Percentiles rank a stretch among this genome's conserved stretches.
Conservation (phyloP, 768 basidiomycete species). For the Tricholoma furcatifolium region DNA sequence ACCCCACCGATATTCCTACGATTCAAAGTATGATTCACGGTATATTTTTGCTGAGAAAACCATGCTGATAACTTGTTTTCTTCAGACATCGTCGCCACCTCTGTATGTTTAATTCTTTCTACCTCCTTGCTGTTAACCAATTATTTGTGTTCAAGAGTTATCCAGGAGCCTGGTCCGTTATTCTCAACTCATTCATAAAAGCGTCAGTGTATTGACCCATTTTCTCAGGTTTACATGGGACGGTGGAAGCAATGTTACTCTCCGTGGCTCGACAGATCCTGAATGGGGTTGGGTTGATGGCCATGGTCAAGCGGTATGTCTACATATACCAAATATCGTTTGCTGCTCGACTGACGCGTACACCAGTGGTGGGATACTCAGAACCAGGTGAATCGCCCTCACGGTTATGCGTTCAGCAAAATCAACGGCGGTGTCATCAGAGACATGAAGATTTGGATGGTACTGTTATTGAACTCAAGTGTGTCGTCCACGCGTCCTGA, state of each 20-base stretch:
- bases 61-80: background rate
- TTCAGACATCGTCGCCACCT: conserved; percentile 42
- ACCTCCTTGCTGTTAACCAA: background rate
- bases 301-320: conserved; percentile 51
- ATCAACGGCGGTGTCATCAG: conserved; percentile 53
- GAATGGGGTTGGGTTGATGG: conserved; percentile 67
- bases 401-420: conserved; percentile 53
- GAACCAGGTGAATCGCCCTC: conserved; percentile 52
- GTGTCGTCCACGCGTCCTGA: background rate
- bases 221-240: conserved; percentile 48
- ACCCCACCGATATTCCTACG: conserved; percentile 48
- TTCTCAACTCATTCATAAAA: background rate
- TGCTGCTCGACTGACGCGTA: background rate
- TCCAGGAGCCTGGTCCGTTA: conserved; percentile 42
- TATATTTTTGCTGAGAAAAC: background rate
- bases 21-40: conserved; percentile 40
- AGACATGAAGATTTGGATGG: conserved; percentile 59
- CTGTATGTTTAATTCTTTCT: conserved; percentile 31
- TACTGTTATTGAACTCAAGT: conserved; percentile 7
- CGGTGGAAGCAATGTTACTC: conserved; percentile 57
- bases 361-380: conserved; percentile 57
- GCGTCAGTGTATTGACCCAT: background rate
- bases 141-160: conserved; percentile 31
- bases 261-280: conserved; percentile 53
- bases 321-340: background rate